Evolutionary conservation across 495 filamentous ascomycete species (phyloP), one percentile per base, ranked within the genome.

Genomic region (Xylaria curta): DNA sequence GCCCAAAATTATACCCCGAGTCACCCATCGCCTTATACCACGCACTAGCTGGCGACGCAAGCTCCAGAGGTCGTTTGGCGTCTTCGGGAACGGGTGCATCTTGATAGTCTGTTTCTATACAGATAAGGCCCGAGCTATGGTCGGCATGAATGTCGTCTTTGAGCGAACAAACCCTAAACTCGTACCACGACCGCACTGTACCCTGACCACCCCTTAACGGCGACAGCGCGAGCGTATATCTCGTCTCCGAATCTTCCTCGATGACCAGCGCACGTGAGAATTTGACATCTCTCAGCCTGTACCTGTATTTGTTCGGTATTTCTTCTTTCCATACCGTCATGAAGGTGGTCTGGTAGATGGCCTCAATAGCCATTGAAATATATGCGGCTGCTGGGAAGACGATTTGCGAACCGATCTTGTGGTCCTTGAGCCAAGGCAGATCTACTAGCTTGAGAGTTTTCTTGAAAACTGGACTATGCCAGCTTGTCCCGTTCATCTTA

Each of bases 341-440:
- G 12, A 70, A 44, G 5, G 12, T 38, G 5, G 36, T 68, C 38
- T 82, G 80, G 59, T 72, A 73, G 13, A 75, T 63, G 10, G 80
- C 85, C 51, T 86, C 83, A 4, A 85, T 66, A 0, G 76, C 85
- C 79, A 84, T 83, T 9, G 75, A 65, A 7, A 83, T 46, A 70
- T 79, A 81, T 1, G 81, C 83, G 1, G 82, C 78, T 3, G 72
- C 83, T 4, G 84, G 83, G 51, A 80, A 82, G 0, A 84, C 51
- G 7, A 80, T 76, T 0, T 70, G 42, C 4, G 40, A 24, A 17
- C 79, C 74, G 10, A 84, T 70, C 10, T 71, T 66, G 53, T 85
- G 83, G 46, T 84, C 79, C 10, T 33, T 24, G 2, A 85, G 53
- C 82, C 82, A 86, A 6, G 82, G 82, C 13, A 76, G 64, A 28